A percentile compares a stretch with the other conserved stretches of the same genome.
Evolutionary conservation across 768 basidiomycete genomes (phyloP).

Genomic region (Amanita inopinata): DNA sequence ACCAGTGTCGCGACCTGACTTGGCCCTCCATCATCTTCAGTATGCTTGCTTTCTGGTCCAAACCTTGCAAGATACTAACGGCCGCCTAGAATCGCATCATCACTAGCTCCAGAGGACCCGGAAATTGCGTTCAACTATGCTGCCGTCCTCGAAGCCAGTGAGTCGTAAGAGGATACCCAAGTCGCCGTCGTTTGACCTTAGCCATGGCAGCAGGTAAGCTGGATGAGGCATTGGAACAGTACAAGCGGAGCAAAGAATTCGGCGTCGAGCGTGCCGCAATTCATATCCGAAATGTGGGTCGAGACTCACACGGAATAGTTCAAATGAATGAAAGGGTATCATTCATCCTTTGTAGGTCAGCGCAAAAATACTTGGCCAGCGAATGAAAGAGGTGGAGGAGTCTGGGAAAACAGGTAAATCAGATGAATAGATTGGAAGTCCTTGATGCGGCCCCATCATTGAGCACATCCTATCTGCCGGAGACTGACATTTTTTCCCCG

Average conservation of each 20-base stretch:
- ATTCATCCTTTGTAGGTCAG: slow-evolving; percentile 57
- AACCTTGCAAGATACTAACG: slow-evolving; percentile 21
- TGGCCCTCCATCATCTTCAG: slow-evolving; percentile 80
- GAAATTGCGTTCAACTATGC: slow-evolving; percentile 90
- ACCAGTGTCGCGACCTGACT: slow-evolving; percentile 69
- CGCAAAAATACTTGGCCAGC: slow-evolving; percentile 67
- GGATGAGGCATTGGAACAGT: slow-evolving; percentile 73
- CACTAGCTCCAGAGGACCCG: slow-evolving; percentile 81
- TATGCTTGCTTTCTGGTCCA: slow-evolving; percentile 25
- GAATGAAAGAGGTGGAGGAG: slow-evolving; percentile 38
- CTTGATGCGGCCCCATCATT: too few relatives aligned
- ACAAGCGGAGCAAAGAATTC: slow-evolving; percentile 66
- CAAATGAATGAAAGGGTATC: slow-evolving; percentile 11
- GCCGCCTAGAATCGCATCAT: slow-evolving; percentile 59
- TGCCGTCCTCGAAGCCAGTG: slow-evolving; percentile 84
- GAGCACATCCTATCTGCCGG: neutral
- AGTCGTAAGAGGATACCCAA: slow-evolving; percentile 22
- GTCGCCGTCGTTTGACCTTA: slow-evolving; percentile 16
- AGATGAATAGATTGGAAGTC: slow-evolving; percentile 22
- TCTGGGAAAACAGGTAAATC: slow-evolving; percentile 20
- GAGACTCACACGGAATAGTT: slow-evolving; percentile 7
- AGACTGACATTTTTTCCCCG: neutral
- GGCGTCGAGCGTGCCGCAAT: slow-evolving; percentile 77
- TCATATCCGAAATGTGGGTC: slow-evolving; percentile 72
- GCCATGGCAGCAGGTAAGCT: slow-evolving; percentile 55